Evolutionary conservation across 2,329 filamentous ascomycete genomes (phyloP).

Genomic region (Sclerotinia subarctica): DNA sequence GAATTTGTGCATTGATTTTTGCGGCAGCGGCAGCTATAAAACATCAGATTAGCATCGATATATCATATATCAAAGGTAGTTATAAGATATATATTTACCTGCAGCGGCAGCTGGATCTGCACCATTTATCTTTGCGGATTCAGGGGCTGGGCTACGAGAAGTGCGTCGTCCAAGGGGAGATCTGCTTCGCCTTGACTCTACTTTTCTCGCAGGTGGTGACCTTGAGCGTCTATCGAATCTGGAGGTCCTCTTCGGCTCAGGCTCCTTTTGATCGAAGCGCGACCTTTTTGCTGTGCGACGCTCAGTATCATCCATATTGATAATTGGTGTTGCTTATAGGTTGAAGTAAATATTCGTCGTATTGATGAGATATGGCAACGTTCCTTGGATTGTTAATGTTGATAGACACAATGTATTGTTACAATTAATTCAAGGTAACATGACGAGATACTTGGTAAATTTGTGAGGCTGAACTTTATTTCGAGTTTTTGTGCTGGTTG

Average conservation of each 20-base stretch:
- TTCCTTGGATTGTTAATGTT: neutral
- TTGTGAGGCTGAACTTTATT: constrained; percentile 23
- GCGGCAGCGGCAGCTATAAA: constrained; percentile 78
- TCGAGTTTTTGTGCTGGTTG: constrained; percentile 18
- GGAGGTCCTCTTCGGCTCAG: constrained; percentile 71
- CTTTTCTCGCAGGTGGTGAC: constrained; percentile 65
- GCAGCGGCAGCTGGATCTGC: constrained; percentile 74
- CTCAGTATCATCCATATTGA: constrained; percentile 72
- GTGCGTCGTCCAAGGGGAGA: constrained; percentile 62
- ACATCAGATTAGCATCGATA: neutral
- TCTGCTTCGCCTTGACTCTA: constrained; percentile 71
- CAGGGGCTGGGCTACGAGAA: constrained; percentile 36
- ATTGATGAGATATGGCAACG: neutral
- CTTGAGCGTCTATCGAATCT: constrained; percentile 91
- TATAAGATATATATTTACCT: constrained; percentile 48
- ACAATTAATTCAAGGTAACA: neutral
- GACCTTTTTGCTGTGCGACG: constrained; percentile 74
- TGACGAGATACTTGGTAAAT: constrained; percentile 11
- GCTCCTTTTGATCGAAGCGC: constrained; percentile 89
- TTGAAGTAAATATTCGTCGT: neutral
- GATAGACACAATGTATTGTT: neutral
- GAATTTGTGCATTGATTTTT: constrained; percentile 77
- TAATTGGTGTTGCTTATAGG: neutral
- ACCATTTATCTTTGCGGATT: constrained; percentile 43
- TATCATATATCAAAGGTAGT: neutral